A percentile compares a stretch with the other conserved stretches of the same genome.
phyloP scores from a whole-genome alignment of 805 yeast genomes.

The Candida oleophila region DNA sequence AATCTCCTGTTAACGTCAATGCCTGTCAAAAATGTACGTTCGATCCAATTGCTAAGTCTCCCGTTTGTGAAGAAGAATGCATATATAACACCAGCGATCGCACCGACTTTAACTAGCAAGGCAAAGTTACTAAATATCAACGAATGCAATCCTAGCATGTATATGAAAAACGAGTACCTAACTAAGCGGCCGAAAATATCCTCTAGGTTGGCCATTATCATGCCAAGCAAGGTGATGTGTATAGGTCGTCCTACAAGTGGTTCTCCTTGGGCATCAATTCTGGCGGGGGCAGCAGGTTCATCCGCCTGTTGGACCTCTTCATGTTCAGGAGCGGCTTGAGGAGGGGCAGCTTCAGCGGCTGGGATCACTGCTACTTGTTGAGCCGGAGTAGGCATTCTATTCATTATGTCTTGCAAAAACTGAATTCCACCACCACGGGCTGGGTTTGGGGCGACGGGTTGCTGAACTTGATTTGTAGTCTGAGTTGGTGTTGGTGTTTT shows the following conservation, averaged over 20 bases:
- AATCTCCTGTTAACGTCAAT: conserved; percentile 9
- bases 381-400: neutral
- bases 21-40: conserved; percentile 8
- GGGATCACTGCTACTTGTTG: neutral
- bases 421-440: neutral
- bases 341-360: neutral
- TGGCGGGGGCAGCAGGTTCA: too few species aligned
- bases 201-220: neutral
- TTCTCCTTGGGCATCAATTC: neutral
- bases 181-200: conserved; percentile 3
- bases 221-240: conserved; percentile 1
- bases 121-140: conserved; percentile 5
- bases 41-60: conserved; percentile 10
- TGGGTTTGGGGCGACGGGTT: too few species aligned
- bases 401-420: neutral
- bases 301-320: neutral
- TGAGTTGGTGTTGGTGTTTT: too few species aligned
- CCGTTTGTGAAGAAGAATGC: conserved; percentile 11
- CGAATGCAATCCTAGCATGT: conserved; percentile 8
- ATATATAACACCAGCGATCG: conserved; percentile 7
- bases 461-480: too few species aligned
- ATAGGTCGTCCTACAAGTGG: neutral
- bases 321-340: neutral
- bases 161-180: conserved; percentile 9
- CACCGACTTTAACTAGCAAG: neutral